phyloP scores from a whole-genome alignment of 768 basidiomycete genomes.

The Psilocybe azurescens region DNA sequence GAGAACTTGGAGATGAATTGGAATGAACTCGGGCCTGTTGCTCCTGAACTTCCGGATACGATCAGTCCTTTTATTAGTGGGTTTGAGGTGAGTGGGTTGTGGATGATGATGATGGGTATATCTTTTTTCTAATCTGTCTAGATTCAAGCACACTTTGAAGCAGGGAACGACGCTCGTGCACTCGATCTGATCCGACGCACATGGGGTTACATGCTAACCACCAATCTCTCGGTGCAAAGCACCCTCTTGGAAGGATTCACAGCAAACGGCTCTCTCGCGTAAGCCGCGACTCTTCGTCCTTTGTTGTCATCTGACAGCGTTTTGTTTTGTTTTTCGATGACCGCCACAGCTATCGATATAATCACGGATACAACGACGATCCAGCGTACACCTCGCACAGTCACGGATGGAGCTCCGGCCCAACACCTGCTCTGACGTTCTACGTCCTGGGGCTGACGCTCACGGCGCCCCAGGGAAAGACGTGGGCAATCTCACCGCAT shows the following conservation, averaged over 20 bases:
- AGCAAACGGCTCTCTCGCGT: slow-evolving; percentile 60
- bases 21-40: slow-evolving; percentile 55
- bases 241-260: slow-evolving; percentile 65
- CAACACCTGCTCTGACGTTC: slow-evolving; percentile 19
- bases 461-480: not conserved
- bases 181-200: slow-evolving; percentile 57
- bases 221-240: slow-evolving; percentile 58
- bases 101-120: not conserved
- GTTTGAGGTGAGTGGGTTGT: slow-evolving; percentile 50
- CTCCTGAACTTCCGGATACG: slow-evolving; percentile 62
- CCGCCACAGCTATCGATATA: slow-evolving; percentile 52
- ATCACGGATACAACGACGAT: slow-evolving; percentile 61
- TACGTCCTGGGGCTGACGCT: not conserved
- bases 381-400: slow-evolving; percentile 63
- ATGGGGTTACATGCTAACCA: slow-evolving; percentile 68
- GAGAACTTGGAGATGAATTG: slow-evolving; percentile 54
- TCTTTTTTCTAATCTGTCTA: slow-evolving; percentile 19
- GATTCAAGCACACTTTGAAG: slow-evolving; percentile 64
- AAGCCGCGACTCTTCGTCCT: slow-evolving; percentile 13
- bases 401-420: slow-evolving; percentile 65
- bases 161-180: slow-evolving; percentile 54
- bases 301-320: not conserved
- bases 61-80: slow-evolving; percentile 65
- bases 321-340: not conserved
- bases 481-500: not conserved